phyloP scores from a whole-genome alignment of 441 rosid species.

The Corymbia citriodora region DNA sequence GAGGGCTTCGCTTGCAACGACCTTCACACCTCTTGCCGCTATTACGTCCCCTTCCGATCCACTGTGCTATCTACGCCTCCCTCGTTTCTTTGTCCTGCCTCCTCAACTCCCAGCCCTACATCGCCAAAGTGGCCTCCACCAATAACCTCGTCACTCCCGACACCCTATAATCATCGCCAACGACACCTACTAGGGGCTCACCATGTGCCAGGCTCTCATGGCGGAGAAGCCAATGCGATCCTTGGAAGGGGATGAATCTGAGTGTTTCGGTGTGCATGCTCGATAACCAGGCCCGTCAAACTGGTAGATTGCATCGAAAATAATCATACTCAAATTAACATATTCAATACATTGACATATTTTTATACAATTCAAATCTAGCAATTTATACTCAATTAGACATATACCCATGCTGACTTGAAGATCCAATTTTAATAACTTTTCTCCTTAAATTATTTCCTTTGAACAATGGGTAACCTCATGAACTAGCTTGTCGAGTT shows the following conservation, averaged over 20 bases:
- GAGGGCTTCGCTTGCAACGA: conserved; percentile 53
- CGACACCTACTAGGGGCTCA: conserved; percentile 65
- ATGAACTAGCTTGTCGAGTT: no score
- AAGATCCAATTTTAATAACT: not conserved
- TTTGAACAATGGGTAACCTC: not conserved
- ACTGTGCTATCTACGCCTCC: conserved; percentile 27
- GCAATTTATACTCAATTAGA: not conserved
- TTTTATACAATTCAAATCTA: not conserved
- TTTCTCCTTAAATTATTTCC: not conserved
- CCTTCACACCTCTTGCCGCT: conserved; percentile 33
- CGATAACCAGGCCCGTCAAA: conserved; percentile 10
- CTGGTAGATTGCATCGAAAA: not conserved
- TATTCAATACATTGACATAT: not conserved
- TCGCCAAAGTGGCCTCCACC: conserved; percentile 31
- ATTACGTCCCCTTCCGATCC: conserved; percentile 72
- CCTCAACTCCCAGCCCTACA: conserved; percentile 25
- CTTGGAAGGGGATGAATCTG: conserved; percentile 13
- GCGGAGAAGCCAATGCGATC: conserved; percentile 36
- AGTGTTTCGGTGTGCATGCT: conserved; percentile 66
- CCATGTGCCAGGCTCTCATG: conserved; percentile 72
- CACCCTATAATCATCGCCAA: conserved; percentile 39
- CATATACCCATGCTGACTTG: no score
- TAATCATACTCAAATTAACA: accelerated
- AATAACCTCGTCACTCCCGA: conserved; percentile 46
- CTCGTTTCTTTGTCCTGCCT: conserved; percentile 35